A percentile compares a stretch with the other conserved stretches of the same genome.
phyloP scores from a whole-genome alignment of 148 eudicot genomes.

The Dianthus caryophyllus region DNA sequence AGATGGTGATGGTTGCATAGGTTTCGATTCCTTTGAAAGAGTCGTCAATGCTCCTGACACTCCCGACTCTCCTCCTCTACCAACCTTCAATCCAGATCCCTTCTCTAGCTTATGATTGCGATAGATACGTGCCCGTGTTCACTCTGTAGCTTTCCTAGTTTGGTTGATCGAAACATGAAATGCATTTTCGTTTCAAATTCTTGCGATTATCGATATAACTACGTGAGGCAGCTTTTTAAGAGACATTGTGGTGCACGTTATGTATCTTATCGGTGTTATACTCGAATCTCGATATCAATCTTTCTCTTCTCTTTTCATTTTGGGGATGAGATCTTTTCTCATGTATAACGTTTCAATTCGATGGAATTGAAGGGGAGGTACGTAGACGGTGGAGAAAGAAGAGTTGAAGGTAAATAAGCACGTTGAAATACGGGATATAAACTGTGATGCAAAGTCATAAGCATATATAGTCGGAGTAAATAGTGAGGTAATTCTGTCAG shows the following conservation, averaged over 20 bases:
- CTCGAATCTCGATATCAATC: neutral
- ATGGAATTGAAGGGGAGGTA: too few species aligned
- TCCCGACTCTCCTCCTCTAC: constrained; percentile 37
- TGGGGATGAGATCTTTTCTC: neutral
- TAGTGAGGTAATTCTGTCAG: too few species aligned
- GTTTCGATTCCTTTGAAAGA: constrained; percentile 49
- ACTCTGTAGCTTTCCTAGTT: neutral
- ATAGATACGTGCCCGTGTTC: neutral
- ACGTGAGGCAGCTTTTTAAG: neutral
- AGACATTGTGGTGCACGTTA: neutral
- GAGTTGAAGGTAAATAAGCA: too few species aligned
- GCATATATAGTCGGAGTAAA: too few species aligned
- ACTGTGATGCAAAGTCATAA: too few species aligned
- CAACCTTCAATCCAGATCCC: constrained; percentile 28
- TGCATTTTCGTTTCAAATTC: neutral
- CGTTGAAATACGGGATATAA: too few species aligned
- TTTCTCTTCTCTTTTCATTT: neutral
- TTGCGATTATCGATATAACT: neutral
- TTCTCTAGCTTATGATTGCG: neutral
- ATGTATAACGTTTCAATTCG: neutral
- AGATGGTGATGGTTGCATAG: constrained; percentile 44
- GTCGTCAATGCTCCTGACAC: constrained; percentile 44
- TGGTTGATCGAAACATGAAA: neutral
- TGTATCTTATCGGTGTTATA: neutral
- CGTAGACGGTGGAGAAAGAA: too few species aligned